phyloP scores from a whole-genome alignment of 2,329 filamentous ascomycete species.

The Ramichloridium luteum region DNA sequence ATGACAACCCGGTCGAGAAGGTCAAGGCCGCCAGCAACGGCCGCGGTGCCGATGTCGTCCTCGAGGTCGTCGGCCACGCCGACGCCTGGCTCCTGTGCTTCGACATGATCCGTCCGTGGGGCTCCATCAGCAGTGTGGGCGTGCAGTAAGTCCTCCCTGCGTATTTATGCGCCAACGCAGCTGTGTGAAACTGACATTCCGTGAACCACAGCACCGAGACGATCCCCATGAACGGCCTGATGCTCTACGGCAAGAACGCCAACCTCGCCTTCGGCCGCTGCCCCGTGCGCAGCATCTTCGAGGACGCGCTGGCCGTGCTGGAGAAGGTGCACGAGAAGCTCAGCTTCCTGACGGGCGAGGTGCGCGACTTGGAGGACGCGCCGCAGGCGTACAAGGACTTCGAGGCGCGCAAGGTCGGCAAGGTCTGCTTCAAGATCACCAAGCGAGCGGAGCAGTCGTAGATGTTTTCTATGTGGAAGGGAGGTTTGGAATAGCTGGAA shows the following conservation, averaged over 20 bases:
- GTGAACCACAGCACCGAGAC: slow-evolving; percentile 17
- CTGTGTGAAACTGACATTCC: neutral
- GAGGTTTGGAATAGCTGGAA: too few species aligned
- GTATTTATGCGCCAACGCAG: neutral
- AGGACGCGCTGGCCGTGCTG: slow-evolving; percentile 33
- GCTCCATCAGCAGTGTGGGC: slow-evolving; percentile 36
- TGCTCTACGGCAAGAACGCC: slow-evolving; percentile 40
- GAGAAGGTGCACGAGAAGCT: slow-evolving; percentile 39
- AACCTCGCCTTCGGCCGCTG: slow-evolving; percentile 39
- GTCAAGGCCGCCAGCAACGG: slow-evolving; percentile 67
- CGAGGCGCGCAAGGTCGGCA: slow-evolving; percentile 42
- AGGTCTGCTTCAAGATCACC: slow-evolving; percentile 38
- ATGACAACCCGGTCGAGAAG: slow-evolving; percentile 40
- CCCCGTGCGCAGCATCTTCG: slow-evolving; percentile 39
- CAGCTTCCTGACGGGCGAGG: slow-evolving; percentile 42
- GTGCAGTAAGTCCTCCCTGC: slow-evolving; percentile 28
- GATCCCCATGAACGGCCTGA: slow-evolving; percentile 36
- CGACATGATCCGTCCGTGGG: slow-evolving; percentile 39
- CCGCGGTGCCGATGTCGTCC: slow-evolving; percentile 71
- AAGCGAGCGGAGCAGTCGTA: slow-evolving; percentile 3
- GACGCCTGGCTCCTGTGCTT: slow-evolving; percentile 37
- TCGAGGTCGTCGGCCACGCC: slow-evolving; percentile 42
- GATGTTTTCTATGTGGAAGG: too few species aligned
- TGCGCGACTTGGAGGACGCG: slow-evolving; percentile 39
- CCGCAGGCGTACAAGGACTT: slow-evolving; percentile 42